Base-by-base conservation (phyloP, 371 early-diverging fungal genomes). In the Funneliformis caledonium region DNA sequence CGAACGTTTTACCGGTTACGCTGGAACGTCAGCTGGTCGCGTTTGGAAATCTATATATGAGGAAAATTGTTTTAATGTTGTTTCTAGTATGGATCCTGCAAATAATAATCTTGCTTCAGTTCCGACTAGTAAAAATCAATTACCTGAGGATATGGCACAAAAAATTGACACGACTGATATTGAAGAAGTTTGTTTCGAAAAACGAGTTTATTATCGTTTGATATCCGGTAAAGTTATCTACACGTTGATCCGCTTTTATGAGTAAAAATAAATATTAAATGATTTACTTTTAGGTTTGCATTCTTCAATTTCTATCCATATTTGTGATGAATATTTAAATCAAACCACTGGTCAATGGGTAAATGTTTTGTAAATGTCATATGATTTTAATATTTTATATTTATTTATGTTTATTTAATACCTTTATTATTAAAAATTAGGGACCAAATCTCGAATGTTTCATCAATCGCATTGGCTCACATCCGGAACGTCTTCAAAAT, bases 221-320 rank as follows among this genome's bases (percentile, higher is more conserved):
- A 92, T 99, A 14, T 98, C 98, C 42, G 99, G 96, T 93, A 81
- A 72, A 22, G 5, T 12, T 81, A 9, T 22, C 10, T 76, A 12
- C 1, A 7, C 7, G 19, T 43, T 26, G 68, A 12, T 9, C 19
- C 33, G 7, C 33, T 4, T 16, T 14, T 31, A 68, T 43, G 42
- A 48, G 19, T 8, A 7, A 67, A 43, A 22, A 31, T 1, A 47
- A 31, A 45, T 19, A 7, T 42, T 42, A 10, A 42, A 31, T 56
- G n/a, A 45, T 52, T 82, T 73, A 31, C 26, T 56, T 65, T 61
- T 45, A 91, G 92, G 96, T 1, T 89, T 99, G 26, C 99, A 99
- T 83, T 89, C 98, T 0, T 98, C 98, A 31, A 97, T 98, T n/a
- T 98, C 98, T 0, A 95, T 96, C 31, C 99, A 99, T 85, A 95